Conservation (phyloP, 108 stramenopile genomes). For the Stephanodiscus minutulus region DNA sequence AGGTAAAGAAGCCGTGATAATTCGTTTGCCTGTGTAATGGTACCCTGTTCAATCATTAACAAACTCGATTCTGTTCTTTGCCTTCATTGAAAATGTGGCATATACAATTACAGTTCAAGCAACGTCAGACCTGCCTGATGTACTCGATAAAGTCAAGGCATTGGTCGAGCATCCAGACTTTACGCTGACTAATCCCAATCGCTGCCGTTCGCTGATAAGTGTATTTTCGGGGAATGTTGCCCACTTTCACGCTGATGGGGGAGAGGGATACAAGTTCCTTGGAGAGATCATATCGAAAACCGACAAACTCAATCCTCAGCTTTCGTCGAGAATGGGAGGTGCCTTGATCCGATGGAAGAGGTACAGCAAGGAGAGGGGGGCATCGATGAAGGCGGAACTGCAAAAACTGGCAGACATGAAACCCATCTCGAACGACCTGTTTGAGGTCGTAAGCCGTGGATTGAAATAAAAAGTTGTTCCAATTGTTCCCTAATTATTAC, state of each 20-base stretch:
- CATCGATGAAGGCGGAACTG: conserved; percentile 47
- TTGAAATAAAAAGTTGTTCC: conserved; percentile 49
- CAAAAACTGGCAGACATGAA: conserved; percentile 41
- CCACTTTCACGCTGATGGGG: conserved; percentile 75
- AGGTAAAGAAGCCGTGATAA: not conserved
- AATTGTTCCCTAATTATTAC: too few relatives aligned
- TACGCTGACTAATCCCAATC: conserved; percentile 79
- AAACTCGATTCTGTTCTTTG: not conserved
- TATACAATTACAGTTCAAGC: conserved; percentile 66
- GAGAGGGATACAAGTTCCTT: conserved; percentile 77
- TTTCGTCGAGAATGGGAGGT: conserved; percentile 67
- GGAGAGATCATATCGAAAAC: conserved; percentile 49
- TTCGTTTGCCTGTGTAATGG: not conserved
- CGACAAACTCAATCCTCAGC: conserved; percentile 60
- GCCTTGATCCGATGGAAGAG: conserved; percentile 55
- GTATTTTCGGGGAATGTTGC: conserved; percentile 65
- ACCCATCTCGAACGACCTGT: conserved; percentile 53
- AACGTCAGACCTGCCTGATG: conserved; percentile 47
- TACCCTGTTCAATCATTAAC: not conserved
- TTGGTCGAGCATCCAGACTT: conserved; percentile 71
- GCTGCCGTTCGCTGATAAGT: conserved; percentile 63
- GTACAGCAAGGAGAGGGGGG: conserved; percentile 37
- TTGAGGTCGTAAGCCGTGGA: conserved; percentile 53
- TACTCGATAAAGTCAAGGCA: conserved; percentile 39
- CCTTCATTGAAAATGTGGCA: conserved; percentile 50